Percentiles rank a stretch among this genome's conserved stretches.
Conservation (phyloP, 257 asterid species). For the Catharanthus roseus region DNA sequence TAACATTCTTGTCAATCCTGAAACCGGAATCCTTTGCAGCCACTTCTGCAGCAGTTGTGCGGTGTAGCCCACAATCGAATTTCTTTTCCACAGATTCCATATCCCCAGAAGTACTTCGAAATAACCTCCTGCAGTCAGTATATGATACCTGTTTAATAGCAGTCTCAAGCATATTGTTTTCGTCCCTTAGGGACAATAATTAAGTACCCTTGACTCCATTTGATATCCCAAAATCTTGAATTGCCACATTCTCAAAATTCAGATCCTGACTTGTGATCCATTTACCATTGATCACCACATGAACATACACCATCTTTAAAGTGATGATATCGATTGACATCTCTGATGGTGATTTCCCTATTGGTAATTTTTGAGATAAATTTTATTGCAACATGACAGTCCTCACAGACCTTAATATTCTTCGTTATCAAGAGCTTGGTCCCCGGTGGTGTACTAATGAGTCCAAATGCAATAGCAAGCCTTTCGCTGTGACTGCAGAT, state of each 20-base stretch:
- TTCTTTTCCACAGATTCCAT: neutral
- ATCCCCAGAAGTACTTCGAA: neutral
- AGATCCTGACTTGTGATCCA: neutral
- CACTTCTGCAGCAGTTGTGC: neutral
- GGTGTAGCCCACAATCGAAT: neutral
- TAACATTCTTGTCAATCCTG: neutral
- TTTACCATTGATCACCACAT: conserved; percentile 56
- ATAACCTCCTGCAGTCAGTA: neutral
- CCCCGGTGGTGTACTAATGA: conserved; percentile 50
- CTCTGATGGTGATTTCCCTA: conserved; percentile 52
- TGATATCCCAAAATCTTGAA: neutral
- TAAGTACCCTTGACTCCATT: neutral
- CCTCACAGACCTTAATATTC: conserved; percentile 60
- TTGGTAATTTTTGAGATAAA: conserved; percentile 39
- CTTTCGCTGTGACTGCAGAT: conserved; percentile 53
- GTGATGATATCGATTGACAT: conserved; percentile 59
- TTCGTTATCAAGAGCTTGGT: conserved; percentile 46
- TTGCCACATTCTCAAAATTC: neutral
- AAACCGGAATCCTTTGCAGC: neutral
- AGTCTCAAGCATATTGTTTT: neutral
- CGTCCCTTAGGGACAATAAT: neutral
- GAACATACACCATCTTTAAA: conserved; percentile 55
- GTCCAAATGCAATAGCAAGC: conserved; percentile 58
- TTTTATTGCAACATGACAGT: conserved; percentile 54
- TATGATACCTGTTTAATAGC: neutral